Conservation (phyloP, 305 asterid species). For the Fraxinus greggii region DNA sequence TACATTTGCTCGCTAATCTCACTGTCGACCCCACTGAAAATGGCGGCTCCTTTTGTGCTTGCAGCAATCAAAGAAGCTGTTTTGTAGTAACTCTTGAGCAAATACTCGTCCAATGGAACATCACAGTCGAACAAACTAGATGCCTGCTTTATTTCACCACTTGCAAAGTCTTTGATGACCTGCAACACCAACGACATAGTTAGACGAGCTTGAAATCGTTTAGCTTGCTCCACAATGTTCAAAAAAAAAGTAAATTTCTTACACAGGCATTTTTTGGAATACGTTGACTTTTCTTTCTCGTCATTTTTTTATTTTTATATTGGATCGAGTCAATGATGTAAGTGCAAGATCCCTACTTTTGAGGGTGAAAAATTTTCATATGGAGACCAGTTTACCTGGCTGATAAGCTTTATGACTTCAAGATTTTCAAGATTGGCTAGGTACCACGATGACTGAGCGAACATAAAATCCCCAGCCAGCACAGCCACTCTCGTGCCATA, state of each 20-base stretch:
- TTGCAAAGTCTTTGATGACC: conserved; percentile 97
- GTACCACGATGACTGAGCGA: conserved; percentile 98
- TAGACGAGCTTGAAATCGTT: neutral
- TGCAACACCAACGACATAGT: conserved; percentile 27
- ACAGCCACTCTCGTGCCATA: conserved; percentile 95
- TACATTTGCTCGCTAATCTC: conserved; percentile 68
- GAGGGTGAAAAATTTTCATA: neutral
- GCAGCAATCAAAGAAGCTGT: conserved; percentile 95
- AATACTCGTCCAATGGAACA: conserved; percentile 74
- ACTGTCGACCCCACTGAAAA: conserved; percentile 64
- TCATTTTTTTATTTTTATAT: neutral
- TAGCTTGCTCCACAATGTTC: neutral
- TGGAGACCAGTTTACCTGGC: conserved; percentile 56
- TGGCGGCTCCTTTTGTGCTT: conserved; percentile 92
- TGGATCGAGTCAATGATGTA: neutral
- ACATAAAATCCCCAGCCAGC: conserved; percentile 91
- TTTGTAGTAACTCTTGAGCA: conserved; percentile 89
- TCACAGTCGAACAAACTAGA: conserved; percentile 86
- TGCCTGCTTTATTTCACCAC: conserved; percentile 97
- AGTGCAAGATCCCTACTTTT: neutral
- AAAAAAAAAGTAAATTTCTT: neutral
- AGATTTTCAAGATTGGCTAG: conserved; percentile 93
- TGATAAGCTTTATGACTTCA: conserved; percentile 91
- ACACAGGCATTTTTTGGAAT: neutral
- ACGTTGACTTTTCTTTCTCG: neutral